phyloP scores from a whole-genome alignment of 202 grass and related monocot species.

The Setaria italica region DNA sequence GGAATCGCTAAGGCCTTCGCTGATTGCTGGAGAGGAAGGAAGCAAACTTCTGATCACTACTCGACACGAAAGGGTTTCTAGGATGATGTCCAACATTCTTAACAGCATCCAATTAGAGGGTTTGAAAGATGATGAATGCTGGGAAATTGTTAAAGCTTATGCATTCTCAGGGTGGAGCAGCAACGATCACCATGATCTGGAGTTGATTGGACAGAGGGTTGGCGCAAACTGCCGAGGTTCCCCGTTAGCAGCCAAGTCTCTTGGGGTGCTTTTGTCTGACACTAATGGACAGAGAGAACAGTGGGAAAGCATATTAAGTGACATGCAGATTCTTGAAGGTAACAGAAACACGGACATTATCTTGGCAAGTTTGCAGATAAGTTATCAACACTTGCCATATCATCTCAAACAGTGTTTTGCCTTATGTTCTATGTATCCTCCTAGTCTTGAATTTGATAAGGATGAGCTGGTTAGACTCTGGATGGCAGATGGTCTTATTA shows the following conservation, averaged over 20 bases:
- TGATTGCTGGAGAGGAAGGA: constrained; percentile 35
- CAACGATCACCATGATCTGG: constrained; percentile 23
- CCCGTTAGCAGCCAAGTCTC: constrained; percentile 61
- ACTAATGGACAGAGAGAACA: constrained; percentile 46
- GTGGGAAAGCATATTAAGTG: constrained; percentile 51
- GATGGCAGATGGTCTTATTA: constrained; percentile 60
- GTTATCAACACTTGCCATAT: constrained; percentile 70
- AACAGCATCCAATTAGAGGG: constrained; percentile 28
- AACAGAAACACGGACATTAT: constrained; percentile 31
- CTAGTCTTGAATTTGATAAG: constrained; percentile 54
- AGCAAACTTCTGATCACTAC: constrained; percentile 61
- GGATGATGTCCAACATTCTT: not conserved
- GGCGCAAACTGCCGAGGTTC: constrained; percentile 54
- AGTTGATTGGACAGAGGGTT: constrained; percentile 41
- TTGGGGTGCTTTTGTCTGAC: constrained; percentile 51
- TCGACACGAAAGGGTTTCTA: constrained; percentile 28
- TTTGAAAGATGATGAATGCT: constrained; percentile 41
- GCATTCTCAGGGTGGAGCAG: constrained; percentile 21
- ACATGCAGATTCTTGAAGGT: constrained; percentile 58
- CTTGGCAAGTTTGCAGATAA: constrained; percentile 57
- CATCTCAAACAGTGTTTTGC: constrained; percentile 66
- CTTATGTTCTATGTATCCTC: constrained; percentile 63
- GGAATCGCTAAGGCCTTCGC: constrained; percentile 34
- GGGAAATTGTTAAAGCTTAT: constrained; percentile 34
- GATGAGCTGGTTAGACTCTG: constrained; percentile 62